phyloP scores from a whole-genome alignment of 164 flowering plant genomes.

The Tetrastigma voinierianum region DNA sequence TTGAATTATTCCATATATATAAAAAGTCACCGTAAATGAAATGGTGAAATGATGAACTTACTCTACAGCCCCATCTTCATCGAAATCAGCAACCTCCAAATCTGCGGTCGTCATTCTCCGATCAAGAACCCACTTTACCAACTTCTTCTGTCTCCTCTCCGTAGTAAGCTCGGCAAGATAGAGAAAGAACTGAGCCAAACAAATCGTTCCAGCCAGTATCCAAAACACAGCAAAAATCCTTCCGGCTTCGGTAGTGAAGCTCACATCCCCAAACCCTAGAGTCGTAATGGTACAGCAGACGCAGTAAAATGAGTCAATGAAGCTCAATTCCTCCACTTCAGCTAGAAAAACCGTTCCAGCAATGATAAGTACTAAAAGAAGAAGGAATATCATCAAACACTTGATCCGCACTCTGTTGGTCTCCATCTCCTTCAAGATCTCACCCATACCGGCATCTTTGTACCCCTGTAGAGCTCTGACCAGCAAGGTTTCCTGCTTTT shows the following conservation, averaged over 20 bases:
- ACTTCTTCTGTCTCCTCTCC: constrained; percentile 43
- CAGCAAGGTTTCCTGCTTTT: constrained; percentile 68
- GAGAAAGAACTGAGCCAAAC: constrained; percentile 53
- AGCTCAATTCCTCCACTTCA: constrained; percentile 49
- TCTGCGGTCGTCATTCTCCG: constrained; percentile 52
- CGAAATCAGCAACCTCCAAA: constrained; percentile 87
- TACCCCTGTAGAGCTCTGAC: constrained; percentile 50
- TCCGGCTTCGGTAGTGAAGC: constrained; percentile 55
- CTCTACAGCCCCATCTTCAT: constrained; percentile 64
- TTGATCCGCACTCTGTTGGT: constrained; percentile 54
- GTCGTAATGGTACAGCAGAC: constrained; percentile 78
- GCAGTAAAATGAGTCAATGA: constrained; percentile 81
- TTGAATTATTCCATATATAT: too few relatives aligned
- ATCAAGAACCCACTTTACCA: constrained; percentile 70
- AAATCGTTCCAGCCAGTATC: constrained; percentile 52
- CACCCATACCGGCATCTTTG: constrained; percentile 31
- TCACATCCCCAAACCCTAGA: constrained; percentile 63
- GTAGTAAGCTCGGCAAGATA: constrained; percentile 53
- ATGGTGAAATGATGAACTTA: constrained; percentile 24
- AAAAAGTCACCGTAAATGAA: too few relatives aligned
- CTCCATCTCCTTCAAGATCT: constrained; percentile 53
- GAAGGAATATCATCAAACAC: constrained; percentile 22
- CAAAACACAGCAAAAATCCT: constrained; percentile 61
- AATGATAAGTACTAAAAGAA: constrained; percentile 45
- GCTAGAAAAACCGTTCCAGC: constrained; percentile 54